Evolutionary conservation across 179 eudicot genomes (phyloP), one percentile per base, ranked within the genome.

Genomic region (Beta lomatogona): DNA sequence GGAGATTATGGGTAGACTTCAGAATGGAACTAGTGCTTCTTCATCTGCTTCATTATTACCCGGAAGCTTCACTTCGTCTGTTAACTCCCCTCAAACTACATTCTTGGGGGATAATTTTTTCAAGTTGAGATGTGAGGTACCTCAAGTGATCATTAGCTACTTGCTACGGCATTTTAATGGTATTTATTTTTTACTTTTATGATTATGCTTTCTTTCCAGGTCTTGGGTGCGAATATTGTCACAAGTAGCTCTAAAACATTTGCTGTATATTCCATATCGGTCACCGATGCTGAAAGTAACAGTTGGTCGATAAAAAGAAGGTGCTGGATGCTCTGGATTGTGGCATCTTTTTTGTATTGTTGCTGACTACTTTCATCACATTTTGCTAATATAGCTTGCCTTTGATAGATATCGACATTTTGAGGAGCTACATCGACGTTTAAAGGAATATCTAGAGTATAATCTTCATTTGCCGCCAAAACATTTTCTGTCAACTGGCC

Each of bases 271-370:
- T 90, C 93, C 77, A 91, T 94, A 71, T 89, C 98, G 74, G 99
- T 94, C 79, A 89, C 89, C 61, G 99, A 96, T 87, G 88, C 91
- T 58, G 89, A 94, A 78, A 92, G 89, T 53, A 87, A 90, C 80
- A 93, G 91, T 79, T 96, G 99, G 99, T 94, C 97, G 65, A 96
- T 96, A 82, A 96, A 96, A 88, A 92, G 99, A 92, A 96, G 99
- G 99, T 96, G 83, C 77, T 71, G 60, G 44, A 79, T 67, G 45
- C 73, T 69, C 73, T 21, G 46, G 16, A 68, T 67, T 61, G 14
- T 63, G 58, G 6, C 73, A 36, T 7, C 12, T 22, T 61, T 6
- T 41, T 75, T 60, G 50, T 16, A 55, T 36, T 10, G 66, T 48
- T 48, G 44, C 54, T 3, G 22, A 65, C 31, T 76, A 63, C 59